A percentile compares a stretch with the other conserved stretches of the same genome.
These are phyloP conservation scores for Botrytis medusae DNA, from an alignment of 2,329 filamentous ascomycete genomes.

Conservation along the genomic window DNA sequence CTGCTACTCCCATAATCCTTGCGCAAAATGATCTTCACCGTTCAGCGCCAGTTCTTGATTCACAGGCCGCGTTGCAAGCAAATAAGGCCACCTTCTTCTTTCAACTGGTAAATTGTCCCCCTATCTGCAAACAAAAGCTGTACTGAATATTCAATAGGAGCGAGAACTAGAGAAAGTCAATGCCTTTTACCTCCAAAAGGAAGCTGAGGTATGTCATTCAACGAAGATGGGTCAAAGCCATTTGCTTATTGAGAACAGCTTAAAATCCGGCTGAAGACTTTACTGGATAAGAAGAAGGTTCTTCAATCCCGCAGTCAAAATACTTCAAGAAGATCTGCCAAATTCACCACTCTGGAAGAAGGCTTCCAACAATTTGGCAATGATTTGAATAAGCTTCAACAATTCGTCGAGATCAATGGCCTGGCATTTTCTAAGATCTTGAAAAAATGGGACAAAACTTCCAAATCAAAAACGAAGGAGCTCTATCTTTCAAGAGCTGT, in stretches of 20 bases:
- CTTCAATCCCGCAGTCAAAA: constrained; percentile 76
- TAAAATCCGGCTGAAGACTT: constrained; percentile 85
- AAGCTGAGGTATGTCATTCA: constrained; percentile 74
- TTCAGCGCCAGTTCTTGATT: constrained; percentile 57
- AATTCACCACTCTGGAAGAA: constrained; percentile 93
- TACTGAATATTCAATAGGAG: constrained; percentile 65
- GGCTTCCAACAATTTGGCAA: constrained; percentile 97
- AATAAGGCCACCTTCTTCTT: constrained; percentile 99
- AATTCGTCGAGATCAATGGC: constrained; percentile 98
- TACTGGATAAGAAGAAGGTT: constrained; percentile 92
- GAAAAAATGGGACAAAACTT: constrained; percentile 99
- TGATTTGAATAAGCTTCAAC: constrained; percentile 95
- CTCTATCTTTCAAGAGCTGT: constrained; percentile 93
- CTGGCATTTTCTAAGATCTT: constrained; percentile 98
- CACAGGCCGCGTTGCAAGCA: constrained; percentile 87
- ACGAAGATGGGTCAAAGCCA: not conserved
- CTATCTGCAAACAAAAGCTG: constrained; percentile 27
- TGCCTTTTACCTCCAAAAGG: constrained; percentile 95
- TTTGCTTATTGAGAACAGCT: constrained; percentile 56
- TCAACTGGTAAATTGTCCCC: constrained; percentile 67
- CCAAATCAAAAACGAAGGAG: constrained; percentile 98
- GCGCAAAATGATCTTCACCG: constrained; percentile 67
- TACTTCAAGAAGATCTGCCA: constrained; percentile 82
- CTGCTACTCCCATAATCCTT: constrained; percentile 80
- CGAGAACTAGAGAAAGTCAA: constrained; percentile 98